Percentiles rank a stretch among this genome's conserved stretches.
Conservation (phyloP, 257 asterid genomes). For the Solanum lignicaule region DNA sequence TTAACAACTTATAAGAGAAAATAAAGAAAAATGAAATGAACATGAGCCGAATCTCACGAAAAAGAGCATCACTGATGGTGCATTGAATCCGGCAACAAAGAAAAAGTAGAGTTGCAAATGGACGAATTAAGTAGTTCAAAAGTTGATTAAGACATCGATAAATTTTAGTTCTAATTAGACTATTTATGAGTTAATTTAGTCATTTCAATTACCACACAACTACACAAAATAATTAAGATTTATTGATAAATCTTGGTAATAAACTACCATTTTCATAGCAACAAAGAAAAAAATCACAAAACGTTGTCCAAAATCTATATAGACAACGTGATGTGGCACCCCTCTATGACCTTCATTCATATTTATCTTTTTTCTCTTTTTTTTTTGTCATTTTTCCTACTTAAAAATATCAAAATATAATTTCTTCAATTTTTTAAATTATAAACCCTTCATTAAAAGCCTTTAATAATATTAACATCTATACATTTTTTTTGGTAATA, state of each 20-base stretch:
- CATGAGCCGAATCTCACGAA: background rate
- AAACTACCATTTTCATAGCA: background rate
- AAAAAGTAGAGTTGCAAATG: background rate
- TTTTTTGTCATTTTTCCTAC: too few relatives aligned
- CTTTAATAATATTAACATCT: too few relatives aligned
- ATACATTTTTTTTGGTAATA: too few relatives aligned
- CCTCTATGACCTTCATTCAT: too few relatives aligned
- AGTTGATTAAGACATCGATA: background rate
- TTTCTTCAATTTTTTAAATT: too few relatives aligned
- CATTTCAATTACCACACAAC: background rate
- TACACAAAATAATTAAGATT: background rate
- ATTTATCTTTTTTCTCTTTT: too few relatives aligned
- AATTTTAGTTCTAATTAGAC: background rate
- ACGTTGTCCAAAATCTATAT: background rate
- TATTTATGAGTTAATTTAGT: background rate
- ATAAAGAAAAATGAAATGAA: too few relatives aligned
- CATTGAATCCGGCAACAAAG: background rate
- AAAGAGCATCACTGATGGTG: background rate
- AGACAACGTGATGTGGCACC: too few relatives aligned
- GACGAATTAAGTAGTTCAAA: background rate
- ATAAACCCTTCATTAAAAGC: too few relatives aligned
- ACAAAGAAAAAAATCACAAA: background rate
- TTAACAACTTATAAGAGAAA: background rate
- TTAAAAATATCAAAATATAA: too few relatives aligned
- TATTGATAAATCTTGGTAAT: background rate